Evolutionary conservation across 306 rosid species (phyloP).

Genomic region (Inga laurina): DNA sequence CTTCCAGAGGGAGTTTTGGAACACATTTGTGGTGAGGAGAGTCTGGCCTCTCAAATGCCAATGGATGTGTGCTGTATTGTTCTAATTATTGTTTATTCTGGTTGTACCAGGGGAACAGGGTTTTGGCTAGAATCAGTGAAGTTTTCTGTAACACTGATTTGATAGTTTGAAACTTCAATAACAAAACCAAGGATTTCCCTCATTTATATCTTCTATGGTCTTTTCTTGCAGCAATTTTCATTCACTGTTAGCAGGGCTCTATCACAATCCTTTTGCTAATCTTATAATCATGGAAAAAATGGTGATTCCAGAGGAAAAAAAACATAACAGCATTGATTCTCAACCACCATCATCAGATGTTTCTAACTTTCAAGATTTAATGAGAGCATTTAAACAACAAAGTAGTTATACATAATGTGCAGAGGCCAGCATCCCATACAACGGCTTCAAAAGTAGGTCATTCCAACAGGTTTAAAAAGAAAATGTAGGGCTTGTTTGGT

Average conservation of each 20-base stretch:
- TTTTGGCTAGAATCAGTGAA: not conserved
- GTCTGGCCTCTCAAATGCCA: not conserved
- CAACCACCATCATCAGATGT: constrained; percentile 5
- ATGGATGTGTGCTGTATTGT: not conserved
- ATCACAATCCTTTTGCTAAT: not conserved
- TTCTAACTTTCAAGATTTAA: not conserved
- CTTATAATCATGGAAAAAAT: not conserved
- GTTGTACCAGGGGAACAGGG: not conserved
- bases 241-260: not conserved
- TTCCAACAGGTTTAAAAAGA: not conserved
- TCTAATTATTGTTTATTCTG: not conserved
- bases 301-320: not conserved
- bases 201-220: not conserved
- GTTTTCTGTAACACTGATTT: not conserved
- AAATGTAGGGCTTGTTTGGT: too few species aligned
- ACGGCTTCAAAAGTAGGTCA: constrained; percentile 6
- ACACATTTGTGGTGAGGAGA: not conserved
- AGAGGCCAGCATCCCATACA: not conserved
- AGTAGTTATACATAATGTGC: not conserved
- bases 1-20: not conserved
- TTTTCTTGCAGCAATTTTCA: not conserved
- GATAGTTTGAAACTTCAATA: not conserved
- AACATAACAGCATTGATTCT: not conserved
- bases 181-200: not conserved
- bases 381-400: not conserved